These are phyloP conservation scores for Sporisorium sorghi DNA, from an alignment of 1,284 basidiomycete species.

Conservation along the genomic window DNA sequence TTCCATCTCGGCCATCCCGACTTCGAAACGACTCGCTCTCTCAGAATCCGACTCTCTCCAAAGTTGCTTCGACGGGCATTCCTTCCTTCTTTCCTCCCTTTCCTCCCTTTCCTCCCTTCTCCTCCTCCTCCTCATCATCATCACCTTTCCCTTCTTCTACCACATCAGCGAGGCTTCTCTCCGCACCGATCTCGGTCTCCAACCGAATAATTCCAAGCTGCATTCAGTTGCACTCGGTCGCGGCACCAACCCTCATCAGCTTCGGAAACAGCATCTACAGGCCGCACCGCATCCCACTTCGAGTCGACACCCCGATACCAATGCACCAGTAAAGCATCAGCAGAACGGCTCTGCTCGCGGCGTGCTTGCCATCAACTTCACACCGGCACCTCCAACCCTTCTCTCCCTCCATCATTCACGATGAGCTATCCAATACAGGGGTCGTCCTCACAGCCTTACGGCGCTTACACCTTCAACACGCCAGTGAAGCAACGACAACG, in stretches of 20 bases:
- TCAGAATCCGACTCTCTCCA: too few relatives aligned
- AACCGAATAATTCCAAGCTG: background rate
- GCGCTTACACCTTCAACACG: slow-evolving; percentile 46
- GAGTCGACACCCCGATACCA: background rate
- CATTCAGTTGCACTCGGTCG: background rate
- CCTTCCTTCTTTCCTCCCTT: background rate
- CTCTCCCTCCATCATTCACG: background rate
- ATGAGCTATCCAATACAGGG: slow-evolving; percentile 54
- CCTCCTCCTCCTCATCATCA: background rate
- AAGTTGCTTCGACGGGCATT: background rate
- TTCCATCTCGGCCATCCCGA: background rate
- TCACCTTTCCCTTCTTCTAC: background rate
- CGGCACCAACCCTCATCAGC: background rate
- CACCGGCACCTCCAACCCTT: background rate
- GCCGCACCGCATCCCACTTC: background rate
- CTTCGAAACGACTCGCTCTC: background rate
- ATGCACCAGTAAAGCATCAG: slow-evolving; percentile 12
- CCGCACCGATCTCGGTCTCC: background rate
- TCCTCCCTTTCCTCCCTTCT: background rate
- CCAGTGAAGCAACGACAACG: slow-evolving; percentile 32
- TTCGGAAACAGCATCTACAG: background rate
- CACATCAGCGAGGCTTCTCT: background rate
- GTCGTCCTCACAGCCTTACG: slow-evolving; percentile 43
- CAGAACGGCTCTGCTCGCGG: background rate
- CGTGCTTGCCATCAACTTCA: slow-evolving; percentile 3